Percentiles rank a stretch among this genome's conserved stretches.
These are phyloP conservation scores for Phalaenopsis aphrodite DNA, from an alignment of 106 monocot genomes.

Conservation along the genomic window DNA sequence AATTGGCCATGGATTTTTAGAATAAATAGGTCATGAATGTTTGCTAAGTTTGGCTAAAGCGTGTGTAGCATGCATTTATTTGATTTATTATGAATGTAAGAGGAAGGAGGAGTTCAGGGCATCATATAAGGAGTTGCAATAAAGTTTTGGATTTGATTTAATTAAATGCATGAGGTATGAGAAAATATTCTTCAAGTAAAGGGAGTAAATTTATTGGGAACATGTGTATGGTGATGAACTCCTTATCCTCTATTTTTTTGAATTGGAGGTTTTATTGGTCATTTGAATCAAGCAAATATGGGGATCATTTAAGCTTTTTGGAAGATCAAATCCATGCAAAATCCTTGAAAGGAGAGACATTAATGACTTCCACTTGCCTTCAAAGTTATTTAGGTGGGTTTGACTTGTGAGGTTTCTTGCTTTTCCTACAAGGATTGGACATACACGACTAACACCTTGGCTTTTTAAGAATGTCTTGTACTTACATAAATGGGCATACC, in stretches of 20 bases:
- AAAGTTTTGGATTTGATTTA: constrained; percentile 1
- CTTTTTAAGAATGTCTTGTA: neutral
- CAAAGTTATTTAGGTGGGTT: too few relatives aligned
- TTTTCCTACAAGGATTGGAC: neutral
- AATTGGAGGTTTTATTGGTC: too few relatives aligned
- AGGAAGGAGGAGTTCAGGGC: neutral
- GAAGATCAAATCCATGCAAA: too few relatives aligned
- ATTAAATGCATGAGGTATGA: neutral
- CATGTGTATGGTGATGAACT: neutral
- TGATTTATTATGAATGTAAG: neutral
- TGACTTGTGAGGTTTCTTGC: neutral
- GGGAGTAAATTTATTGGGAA: neutral
- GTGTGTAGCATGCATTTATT: neutral
- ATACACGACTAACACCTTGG: too few relatives aligned
- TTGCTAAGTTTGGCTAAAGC: neutral
- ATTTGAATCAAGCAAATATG: too few relatives aligned
- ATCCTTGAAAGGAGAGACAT: too few relatives aligned
- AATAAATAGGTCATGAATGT: neutral
- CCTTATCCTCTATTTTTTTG: neutral
- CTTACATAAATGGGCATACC: too few relatives aligned
- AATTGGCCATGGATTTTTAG: neutral
- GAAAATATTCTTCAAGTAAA: neutral
- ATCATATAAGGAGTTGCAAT: neutral
- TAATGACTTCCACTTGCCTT: too few relatives aligned
- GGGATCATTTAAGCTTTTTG: too few relatives aligned